A percentile compares a stretch with the other conserved stretches of the same genome.
These are phyloP conservation scores for Paramecium caudatum DNA, from an alignment of 73 alveolate species.

Conservation along the genomic window DNA sequence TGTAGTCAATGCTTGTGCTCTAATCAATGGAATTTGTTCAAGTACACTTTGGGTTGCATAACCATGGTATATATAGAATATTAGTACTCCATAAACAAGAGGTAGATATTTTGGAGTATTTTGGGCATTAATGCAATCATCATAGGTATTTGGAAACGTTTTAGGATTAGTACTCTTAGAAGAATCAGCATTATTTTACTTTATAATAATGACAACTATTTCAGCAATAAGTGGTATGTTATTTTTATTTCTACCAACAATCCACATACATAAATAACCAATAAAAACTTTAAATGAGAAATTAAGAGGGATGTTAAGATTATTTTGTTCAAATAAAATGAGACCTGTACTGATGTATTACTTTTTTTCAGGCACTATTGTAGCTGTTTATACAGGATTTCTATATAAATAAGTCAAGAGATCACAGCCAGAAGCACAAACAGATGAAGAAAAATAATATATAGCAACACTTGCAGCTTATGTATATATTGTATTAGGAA, in stretches of 20 bases:
- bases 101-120: slow-evolving; percentile 53
- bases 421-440: slow-evolving; percentile 48
- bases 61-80: slow-evolving; percentile 20
- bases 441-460: background rate
- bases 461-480: slow-evolving; percentile 20
- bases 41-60: slow-evolving; percentile 61
- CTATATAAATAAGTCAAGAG: background rate
- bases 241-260: slow-evolving; percentile 43
- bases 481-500: slow-evolving; percentile 38
- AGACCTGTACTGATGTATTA: background rate
- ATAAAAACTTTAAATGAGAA: background rate
- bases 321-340: background rate
- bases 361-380: slow-evolving; percentile 42
- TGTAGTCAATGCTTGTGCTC: slow-evolving; percentile 12
- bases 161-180: slow-evolving; percentile 13
- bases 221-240: background rate
- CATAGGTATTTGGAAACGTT: slow-evolving; percentile 51
- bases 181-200: background rate
- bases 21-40: slow-evolving; percentile 29
- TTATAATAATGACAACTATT: slow-evolving; percentile 28
- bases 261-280: too few species aligned
- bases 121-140: slow-evolving; percentile 59
- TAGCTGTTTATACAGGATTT: slow-evolving; percentile 54
- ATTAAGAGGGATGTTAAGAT: background rate
- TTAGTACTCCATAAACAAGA: slow-evolving; percentile 20